phyloP scores from a whole-genome alignment of 371 early-diverging fungal species.

The Mucor lusitanicus region DNA sequence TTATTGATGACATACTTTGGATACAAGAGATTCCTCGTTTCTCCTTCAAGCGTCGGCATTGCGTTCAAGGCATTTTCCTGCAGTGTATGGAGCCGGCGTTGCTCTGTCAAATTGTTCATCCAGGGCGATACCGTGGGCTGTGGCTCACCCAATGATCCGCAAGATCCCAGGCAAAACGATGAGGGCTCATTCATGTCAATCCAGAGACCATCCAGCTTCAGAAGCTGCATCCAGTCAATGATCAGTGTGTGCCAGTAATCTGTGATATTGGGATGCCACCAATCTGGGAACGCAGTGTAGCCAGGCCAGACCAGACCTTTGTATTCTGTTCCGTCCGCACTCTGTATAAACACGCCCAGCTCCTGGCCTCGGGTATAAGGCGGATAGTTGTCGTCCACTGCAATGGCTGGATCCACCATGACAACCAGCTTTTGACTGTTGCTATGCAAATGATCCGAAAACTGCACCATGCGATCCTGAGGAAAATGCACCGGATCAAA shows the following conservation, averaged over 20 bases:
- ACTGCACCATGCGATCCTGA: conserved; percentile 16
- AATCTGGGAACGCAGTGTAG: conserved; percentile 66
- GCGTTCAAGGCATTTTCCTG: conserved; percentile 20
- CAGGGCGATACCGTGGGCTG: conserved; percentile 15
- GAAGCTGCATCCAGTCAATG: conserved; percentile 6
- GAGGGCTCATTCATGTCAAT: conserved; percentile 73
- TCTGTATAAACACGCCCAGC: conserved; percentile 51
- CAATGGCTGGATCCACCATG: conserved; percentile 62
- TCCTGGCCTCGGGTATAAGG: conserved; percentile 44
- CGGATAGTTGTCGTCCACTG: conserved; percentile 24
- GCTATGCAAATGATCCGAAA: background rate
- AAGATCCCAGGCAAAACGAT: conserved; percentile 37
- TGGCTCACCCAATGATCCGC: conserved; percentile 8
- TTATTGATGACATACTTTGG: conserved; percentile 36
- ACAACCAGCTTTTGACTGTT: conserved; percentile 20
- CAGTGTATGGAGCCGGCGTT: conserved; percentile 13
- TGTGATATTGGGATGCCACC: conserved; percentile 53
- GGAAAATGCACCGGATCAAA: conserved; percentile 50
- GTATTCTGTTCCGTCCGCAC: conserved; percentile 38
- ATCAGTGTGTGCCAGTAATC: conserved; percentile 50
- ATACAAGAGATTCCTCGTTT: conserved; percentile 28
- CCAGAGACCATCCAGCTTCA: conserved; percentile 62
- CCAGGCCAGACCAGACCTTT: conserved; percentile 73
- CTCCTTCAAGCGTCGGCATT: conserved; percentile 18
- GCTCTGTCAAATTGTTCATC: conserved; percentile 16